A percentile compares a stretch with the other conserved stretches of the same genome.
These are phyloP conservation scores for Gastrolobium bilobum DNA, from an alignment of 306 rosid genomes.

Conservation along the genomic window DNA sequence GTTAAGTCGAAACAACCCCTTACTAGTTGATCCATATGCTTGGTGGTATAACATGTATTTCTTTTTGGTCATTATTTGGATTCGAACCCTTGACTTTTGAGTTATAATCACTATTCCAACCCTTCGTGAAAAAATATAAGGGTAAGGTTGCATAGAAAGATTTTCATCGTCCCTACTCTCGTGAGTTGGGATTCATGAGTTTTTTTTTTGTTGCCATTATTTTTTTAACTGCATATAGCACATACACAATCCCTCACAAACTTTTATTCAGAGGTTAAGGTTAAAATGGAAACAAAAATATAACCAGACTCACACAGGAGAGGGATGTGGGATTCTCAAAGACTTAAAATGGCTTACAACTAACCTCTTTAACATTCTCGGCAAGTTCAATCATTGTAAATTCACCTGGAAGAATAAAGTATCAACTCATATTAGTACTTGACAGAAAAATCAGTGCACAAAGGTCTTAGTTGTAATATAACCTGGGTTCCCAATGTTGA, in stretches of 20 bases:
- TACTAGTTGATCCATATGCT: no score
- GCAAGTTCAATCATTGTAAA: slow-evolving; percentile 97
- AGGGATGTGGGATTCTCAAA: slow-evolving; percentile 1
- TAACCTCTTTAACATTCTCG: slow-evolving; percentile 90
- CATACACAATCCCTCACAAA: not conserved
- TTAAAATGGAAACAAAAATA: not conserved
- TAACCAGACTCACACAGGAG: not conserved
- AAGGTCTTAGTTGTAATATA: not conserved
- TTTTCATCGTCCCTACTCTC: no score
- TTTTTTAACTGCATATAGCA: not conserved
- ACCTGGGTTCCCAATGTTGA: slow-evolving; percentile 93
- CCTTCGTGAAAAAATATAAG: no score
- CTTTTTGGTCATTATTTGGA: no score
- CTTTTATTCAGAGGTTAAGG: not conserved
- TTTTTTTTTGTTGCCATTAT: not conserved
- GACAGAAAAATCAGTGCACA: not conserved
- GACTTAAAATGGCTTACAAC: slow-evolving; percentile 35
- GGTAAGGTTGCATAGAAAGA: no score
- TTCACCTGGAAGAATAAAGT: slow-evolving; percentile 68
- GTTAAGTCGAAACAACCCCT: no score
- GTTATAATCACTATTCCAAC: no score
- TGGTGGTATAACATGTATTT: no score
- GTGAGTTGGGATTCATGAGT: no score
- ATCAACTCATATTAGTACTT: slow-evolving; percentile 23
- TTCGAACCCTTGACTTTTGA: no score